Base-by-base conservation (phyloP, 2,329 filamentous ascomycete genomes). In the Diaporthe australafricana region DNA sequence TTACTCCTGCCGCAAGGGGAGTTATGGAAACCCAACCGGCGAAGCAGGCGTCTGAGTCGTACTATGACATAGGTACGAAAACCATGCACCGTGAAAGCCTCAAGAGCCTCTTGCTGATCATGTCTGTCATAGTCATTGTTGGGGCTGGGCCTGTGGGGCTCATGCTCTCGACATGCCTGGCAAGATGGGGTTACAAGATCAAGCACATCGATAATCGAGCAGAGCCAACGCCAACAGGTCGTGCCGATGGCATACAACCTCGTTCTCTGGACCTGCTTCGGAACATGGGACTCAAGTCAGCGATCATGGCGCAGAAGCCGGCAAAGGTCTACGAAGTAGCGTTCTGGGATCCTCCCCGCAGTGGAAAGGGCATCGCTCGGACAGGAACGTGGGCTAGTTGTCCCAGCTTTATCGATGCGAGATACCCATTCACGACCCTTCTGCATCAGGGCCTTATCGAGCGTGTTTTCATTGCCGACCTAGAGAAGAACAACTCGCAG, bases 121-220 rank as follows among this genome's bases (percentile, higher is more conserved):
- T 77, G 68, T 73, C 74, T 75, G 72, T 70, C 70, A 52, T 71
- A 90, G 94, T 98, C 76, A 95, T 98, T 76, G 88, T 98, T 70
- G 95, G 95, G 75, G 95, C 95, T 70, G 95, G 95, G 20, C 95
- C 95, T 5, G 94, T 95, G 50, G 95, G 95, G 70, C 89, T 98
- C 71, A 91, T 97, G 83, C 88, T 98, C 30, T 96, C 94, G 11
- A 95, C 95, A 38, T 96, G 93, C 80, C 88, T 98, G 74, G 93
- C 94, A 73, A 88, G 95, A 84, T 98, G 95, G 94, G 95, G 95
- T 25, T 98, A 98, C 87, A 94, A 91, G 81, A 94, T 98, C 82
- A 97, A 96, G 86, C 94, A 98, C 83, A 94, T 98, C 79, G 95
- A 98, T 84, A 97, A 97, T 83, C 89, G 95, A 72, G 87, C 94